Percentiles rank a stretch among this genome's conserved stretches.
These are phyloP conservation scores for Pelagomonas calceolata DNA, from an alignment of 108 stramenopile genomes.

Conservation along the genomic window DNA sequence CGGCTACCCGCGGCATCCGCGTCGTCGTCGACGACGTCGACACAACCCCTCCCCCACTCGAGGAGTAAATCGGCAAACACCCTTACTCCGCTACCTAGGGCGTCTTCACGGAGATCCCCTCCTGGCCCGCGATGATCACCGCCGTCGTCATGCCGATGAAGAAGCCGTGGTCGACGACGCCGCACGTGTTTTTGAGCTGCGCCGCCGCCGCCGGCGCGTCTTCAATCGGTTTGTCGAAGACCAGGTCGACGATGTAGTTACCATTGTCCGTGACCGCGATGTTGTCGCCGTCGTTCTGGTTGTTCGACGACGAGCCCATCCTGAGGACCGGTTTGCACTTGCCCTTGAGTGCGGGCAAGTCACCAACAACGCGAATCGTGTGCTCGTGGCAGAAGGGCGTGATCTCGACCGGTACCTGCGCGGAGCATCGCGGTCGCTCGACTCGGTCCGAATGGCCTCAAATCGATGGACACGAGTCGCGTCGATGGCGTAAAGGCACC, in stretches of 20 bases:
- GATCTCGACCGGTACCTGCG: conserved; percentile 91
- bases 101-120: conserved; percentile 85
- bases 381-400: conserved; percentile 93
- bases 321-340: conserved; percentile 74
- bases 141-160: conserved; percentile 94
- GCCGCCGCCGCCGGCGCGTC: conserved; percentile 66
- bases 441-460: no score
- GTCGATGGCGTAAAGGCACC: no score
- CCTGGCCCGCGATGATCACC: conserved; percentile 85
- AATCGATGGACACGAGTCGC: no score
- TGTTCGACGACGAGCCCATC: conserved; percentile 63
- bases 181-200: conserved; percentile 82
- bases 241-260: conserved; percentile 96
- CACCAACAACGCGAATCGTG: conserved; percentile 71
- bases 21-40: no score
- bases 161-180: conserved; percentile 95
- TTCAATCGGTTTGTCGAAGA: conserved; percentile 81
- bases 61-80: no score
- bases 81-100: no score
- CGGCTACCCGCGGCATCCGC: no score
- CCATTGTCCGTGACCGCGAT: conserved; percentile 92
- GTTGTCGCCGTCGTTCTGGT: conserved; percentile 78
- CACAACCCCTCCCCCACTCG: no score
- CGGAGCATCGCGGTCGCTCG: no score
- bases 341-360: conserved; percentile 66